phyloP scores from a whole-genome alignment of 768 basidiomycete species.

The Cubamyces lactineus region DNA sequence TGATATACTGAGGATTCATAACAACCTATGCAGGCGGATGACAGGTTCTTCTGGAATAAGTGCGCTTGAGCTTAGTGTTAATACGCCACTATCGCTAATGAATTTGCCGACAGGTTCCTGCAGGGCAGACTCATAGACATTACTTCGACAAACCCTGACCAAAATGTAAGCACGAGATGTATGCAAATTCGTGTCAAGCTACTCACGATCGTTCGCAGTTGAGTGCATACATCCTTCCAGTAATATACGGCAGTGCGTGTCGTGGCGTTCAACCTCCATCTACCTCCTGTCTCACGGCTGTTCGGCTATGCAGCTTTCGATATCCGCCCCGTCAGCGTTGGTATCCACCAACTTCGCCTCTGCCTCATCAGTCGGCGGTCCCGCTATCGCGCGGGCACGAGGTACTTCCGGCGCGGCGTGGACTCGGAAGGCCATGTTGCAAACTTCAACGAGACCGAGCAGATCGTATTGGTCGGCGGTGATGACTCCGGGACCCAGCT shows the following conservation, averaged over 20 bases:
- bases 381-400: constrained; percentile 92
- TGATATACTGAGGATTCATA: neutral
- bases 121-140: constrained; percentile 65
- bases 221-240: constrained; percentile 85
- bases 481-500: constrained; percentile 55
- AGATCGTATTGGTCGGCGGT: constrained; percentile 80
- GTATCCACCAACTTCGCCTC: constrained; percentile 78
- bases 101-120: constrained; percentile 44
- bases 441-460: constrained; percentile 99
- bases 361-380: constrained; percentile 92
- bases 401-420: constrained; percentile 94
- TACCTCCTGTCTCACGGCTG: constrained; percentile 1
- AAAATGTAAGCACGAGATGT: constrained; percentile 58
- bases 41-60: constrained; percentile 99
- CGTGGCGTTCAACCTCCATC: neutral
- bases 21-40: constrained; percentile 67
- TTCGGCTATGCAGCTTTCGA: constrained; percentile 69
- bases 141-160: constrained; percentile 50
- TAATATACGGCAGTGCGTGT: constrained; percentile 91
- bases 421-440: constrained; percentile 89
- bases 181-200: neutral
- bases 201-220: constrained; percentile 52
- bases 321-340: constrained; percentile 71
- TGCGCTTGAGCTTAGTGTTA: constrained; percentile 33
- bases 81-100: constrained; percentile 12